Conservation (phyloP, 352 stramenopile genomes). For the Phytophthora melonis region DNA sequence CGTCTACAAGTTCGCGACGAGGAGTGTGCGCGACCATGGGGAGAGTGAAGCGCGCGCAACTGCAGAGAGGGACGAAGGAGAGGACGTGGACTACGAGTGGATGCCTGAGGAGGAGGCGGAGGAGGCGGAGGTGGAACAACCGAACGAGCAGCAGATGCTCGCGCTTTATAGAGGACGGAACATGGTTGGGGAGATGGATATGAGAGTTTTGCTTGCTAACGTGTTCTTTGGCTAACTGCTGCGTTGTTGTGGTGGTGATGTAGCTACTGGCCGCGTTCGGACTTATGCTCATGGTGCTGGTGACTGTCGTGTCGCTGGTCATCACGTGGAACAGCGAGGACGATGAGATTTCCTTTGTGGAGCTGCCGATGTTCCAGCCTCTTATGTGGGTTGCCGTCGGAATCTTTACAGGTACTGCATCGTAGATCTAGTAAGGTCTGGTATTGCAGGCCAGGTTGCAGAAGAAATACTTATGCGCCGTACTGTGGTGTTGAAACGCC, state of each 20-base stretch:
- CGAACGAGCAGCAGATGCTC: conserved; percentile 57
- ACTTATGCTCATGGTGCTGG: conserved; percentile 73
- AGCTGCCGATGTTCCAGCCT: conserved; percentile 82
- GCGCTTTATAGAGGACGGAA: conserved; percentile 56
- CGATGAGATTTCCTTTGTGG: conserved; percentile 38
- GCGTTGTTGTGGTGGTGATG: not conserved
- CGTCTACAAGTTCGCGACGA: conserved; percentile 73
- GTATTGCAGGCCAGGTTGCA: not conserved
- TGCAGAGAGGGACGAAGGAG: conserved; percentile 28
- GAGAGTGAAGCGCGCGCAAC: conserved; percentile 27
- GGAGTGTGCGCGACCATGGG: conserved; percentile 32
- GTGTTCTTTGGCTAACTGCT: not conserved
- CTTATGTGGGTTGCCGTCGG: conserved; percentile 85
- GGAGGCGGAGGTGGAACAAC: conserved; percentile 28
- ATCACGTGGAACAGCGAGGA: conserved; percentile 68
- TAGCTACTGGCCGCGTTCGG: conserved; percentile 79
- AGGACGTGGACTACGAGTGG: conserved; percentile 52
- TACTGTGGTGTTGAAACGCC: conserved; percentile 12
- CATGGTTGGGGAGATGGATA: conserved; percentile 37
- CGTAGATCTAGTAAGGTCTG: not conserved
- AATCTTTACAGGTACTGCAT: conserved; percentile 68
- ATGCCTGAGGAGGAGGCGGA: conserved; percentile 55
- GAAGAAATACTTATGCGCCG: conserved; percentile 9
- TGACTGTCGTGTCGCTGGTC: conserved; percentile 65
- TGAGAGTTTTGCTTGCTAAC: not conserved